Base-by-base conservation (phyloP, 1,139 yeast species). In the Yamadazyma spencermartinsiae region DNA sequence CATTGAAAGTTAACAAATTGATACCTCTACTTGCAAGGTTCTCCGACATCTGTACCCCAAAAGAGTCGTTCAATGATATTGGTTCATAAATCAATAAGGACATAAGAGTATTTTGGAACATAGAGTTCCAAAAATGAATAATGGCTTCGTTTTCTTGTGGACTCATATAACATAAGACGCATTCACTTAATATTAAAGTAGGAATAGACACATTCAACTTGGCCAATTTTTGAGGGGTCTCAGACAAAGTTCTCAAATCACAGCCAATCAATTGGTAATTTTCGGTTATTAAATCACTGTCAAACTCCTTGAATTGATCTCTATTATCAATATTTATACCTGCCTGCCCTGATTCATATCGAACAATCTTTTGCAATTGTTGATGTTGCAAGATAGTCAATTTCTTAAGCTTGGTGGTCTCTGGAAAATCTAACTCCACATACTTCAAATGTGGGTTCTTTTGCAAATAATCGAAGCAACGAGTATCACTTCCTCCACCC, bases 401-500 rank as follows among this genome's bases (percentile, higher is more conserved):
- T 41, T 76, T 74, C 57, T 92, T 92, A 40, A 84, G 60, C 42
- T 65, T 65, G 1, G 79, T 74, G 2, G 88, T 76, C 19, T 72
- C 80, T 1, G 74, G 70, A 53, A 86, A 90, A 59, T 92, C 98
- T 17, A 88, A 56, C 56, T 92, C 98, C 38, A 82, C 71, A 54
- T 80, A 84, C 3, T 60, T 57, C 28, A 82, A 48, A 23, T 56
- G 52, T 3, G 37, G 13, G 4, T 45, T 29, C 2, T 43, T 37
- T 21, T 36, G 20, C 33, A 86, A 57, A 2, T 80, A 41, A 4
- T 67, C 58, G 53, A 87, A 86, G 5, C 78, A 73, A 42, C 98
- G 62, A 1, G 97, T 82, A 59, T 92, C 98, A n/a, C 95, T 86
- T 1, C 98, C 98, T n/a, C 97, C 87, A 0, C 98, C 98, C 16